Conservation (phyloP, 2,329 filamentous ascomycete genomes). For the Clarireedia paspali region DNA sequence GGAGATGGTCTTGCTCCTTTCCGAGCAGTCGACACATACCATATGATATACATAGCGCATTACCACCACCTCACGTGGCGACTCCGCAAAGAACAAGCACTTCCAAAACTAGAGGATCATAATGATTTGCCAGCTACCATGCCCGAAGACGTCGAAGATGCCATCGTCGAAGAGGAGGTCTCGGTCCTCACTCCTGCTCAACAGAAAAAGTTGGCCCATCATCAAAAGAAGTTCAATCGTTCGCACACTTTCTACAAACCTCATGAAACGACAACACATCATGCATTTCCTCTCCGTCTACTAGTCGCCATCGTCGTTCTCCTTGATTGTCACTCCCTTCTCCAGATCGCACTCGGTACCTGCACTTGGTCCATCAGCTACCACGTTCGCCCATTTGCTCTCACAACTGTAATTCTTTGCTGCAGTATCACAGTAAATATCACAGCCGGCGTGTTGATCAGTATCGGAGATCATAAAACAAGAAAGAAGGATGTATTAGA, state of each 20-base stretch:
- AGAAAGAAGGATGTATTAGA: constrained; percentile 82
- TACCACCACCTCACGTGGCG: constrained; percentile 58
- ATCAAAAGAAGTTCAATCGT: constrained; percentile 72
- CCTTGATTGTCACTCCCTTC: constrained; percentile 69
- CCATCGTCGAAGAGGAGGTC: constrained; percentile 36
- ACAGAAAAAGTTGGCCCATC: constrained; percentile 63
- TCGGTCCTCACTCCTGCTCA: constrained; percentile 59
- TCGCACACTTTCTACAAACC: constrained; percentile 87
- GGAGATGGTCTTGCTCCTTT: constrained; percentile 68
- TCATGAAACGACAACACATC: constrained; percentile 75
- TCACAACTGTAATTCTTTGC: constrained; percentile 76
- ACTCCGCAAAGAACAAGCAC: constrained; percentile 45
- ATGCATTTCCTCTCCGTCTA: constrained; percentile 67
- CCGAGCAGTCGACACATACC: constrained; percentile 74
- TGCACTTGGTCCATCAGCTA: constrained; percentile 75
- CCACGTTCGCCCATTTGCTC: constrained; percentile 56
- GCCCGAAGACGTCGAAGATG: constrained; percentile 20
- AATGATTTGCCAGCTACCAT: constrained; percentile 47
- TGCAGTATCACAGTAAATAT: constrained; percentile 74
- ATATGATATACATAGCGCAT: constrained; percentile 60
- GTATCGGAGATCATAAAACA: constrained; percentile 65
- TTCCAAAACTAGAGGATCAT: constrained; percentile 50
- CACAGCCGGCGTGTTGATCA: constrained; percentile 67
- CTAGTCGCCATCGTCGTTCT: constrained; percentile 73
- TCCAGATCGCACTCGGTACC: constrained; percentile 73